phyloP scores from a whole-genome alignment of 2,329 filamentous ascomycete genomes.

The Xylaria sp. region DNA sequence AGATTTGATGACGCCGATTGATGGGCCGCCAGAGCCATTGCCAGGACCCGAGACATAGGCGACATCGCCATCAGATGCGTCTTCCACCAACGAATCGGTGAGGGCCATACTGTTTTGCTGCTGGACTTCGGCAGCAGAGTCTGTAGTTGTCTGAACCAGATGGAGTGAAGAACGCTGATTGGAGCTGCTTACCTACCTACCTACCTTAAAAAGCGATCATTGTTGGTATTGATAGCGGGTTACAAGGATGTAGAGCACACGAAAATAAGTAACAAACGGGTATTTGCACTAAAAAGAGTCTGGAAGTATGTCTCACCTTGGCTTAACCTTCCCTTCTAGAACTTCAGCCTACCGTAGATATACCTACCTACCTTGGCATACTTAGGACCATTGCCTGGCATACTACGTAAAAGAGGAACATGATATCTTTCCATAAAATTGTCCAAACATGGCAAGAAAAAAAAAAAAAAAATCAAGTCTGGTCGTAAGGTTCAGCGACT shows the following conservation, averaged over 20 bases:
- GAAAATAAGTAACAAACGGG: not conserved
- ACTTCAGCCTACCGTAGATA: too few species aligned
- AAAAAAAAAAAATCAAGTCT: too few species aligned
- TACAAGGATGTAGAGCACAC: not conserved
- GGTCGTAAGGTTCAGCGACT: too few species aligned
- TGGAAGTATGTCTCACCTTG: not conserved
- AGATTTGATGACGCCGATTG: slow-evolving; percentile 51
- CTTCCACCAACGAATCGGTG: slow-evolving; percentile 28
- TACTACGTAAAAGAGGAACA: too few species aligned
- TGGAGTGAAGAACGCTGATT: not conserved
- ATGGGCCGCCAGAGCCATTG: slow-evolving; percentile 37
- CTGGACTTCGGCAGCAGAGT: not conserved
- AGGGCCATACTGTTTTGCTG: slow-evolving; percentile 31
- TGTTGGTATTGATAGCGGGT: not conserved
- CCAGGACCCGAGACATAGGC: slow-evolving; percentile 24
- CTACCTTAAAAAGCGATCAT: too few species aligned
- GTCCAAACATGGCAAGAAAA: too few species aligned
- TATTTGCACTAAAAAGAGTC: not conserved
- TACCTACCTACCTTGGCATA: too few species aligned
- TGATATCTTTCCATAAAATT: too few species aligned
- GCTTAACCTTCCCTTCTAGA: too few species aligned
- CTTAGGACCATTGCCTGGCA: too few species aligned
- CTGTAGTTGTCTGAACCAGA: not conserved
- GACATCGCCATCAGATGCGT: slow-evolving; percentile 31
- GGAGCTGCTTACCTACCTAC: not conserved